phyloP scores from a whole-genome alignment of 768 basidiomycete species.

The Russula virescens region DNA sequence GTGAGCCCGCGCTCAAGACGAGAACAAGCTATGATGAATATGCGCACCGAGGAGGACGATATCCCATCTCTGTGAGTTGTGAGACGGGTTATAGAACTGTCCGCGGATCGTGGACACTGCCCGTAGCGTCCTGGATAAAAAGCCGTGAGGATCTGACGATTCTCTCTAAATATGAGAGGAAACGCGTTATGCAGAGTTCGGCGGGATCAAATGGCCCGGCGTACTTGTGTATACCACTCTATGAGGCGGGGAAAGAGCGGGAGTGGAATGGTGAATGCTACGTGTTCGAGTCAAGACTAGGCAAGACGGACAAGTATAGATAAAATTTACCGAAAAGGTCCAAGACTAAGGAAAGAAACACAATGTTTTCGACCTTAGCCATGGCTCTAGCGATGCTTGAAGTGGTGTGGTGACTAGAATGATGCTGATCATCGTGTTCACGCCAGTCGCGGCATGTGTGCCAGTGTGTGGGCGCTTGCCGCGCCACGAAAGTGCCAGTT shows the following conservation, averaged over 20 bases:
- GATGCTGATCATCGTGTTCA: neutral
- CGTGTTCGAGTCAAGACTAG: slow-evolving; percentile 19
- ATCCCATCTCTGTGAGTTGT: slow-evolving; percentile 81
- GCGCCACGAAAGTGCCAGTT: too few species aligned
- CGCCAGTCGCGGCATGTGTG: too few species aligned
- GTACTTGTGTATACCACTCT: slow-evolving; percentile 79
- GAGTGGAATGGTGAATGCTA: slow-evolving; percentile 91
- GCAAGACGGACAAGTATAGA: neutral
- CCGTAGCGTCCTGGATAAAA: slow-evolving; percentile 65
- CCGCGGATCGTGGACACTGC: slow-evolving; percentile 63
- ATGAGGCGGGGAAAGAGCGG: slow-evolving; percentile 97
- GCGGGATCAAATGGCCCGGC: slow-evolving; percentile 14
- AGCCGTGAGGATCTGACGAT: slow-evolving; percentile 57
- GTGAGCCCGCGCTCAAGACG: neutral
- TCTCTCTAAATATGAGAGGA: slow-evolving; percentile 49
- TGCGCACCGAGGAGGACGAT: slow-evolving; percentile 78
- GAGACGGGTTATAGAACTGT: slow-evolving; percentile 52
- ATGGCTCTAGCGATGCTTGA: slow-evolving; percentile 32
- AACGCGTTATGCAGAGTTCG: neutral
- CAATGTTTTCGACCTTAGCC: slow-evolving; percentile 68
- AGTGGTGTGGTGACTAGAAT: neutral
- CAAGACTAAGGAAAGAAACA: slow-evolving; percentile 85
- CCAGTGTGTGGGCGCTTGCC: too few species aligned
- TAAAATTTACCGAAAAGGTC: slow-evolving; percentile 65
- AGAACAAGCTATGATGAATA: neutral